These are phyloP conservation scores for Scopulariopsis brevicaulis DNA, from an alignment of 2,329 filamentous ascomycete genomes.

Conservation along the genomic window DNA sequence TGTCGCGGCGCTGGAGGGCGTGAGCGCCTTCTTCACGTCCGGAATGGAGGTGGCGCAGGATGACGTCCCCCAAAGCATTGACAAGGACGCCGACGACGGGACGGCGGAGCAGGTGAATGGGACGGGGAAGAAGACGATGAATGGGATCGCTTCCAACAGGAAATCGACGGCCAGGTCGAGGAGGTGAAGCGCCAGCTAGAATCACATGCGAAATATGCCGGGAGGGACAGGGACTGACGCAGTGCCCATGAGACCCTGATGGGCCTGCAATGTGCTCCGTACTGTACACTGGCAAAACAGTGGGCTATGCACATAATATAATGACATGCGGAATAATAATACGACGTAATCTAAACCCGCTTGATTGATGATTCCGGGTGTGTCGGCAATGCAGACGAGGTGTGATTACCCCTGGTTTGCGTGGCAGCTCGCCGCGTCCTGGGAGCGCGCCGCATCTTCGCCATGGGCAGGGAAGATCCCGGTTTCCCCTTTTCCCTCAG, in stretches of 20 bases:
- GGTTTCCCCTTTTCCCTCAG: background rate
- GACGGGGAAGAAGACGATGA: background rate
- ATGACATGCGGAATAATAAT: background rate
- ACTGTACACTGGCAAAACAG: background rate
- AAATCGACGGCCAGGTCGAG: background rate
- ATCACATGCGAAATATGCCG: too few relatives aligned
- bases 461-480: background rate
- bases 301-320: background rate
- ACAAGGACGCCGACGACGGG: conserved; percentile 12
- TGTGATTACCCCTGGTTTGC: background rate
- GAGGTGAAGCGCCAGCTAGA: background rate
- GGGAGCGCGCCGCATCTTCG: background rate
- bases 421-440: background rate
- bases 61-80: conserved; percentile 1
- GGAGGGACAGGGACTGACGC: too few relatives aligned
- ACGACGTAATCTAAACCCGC: background rate
- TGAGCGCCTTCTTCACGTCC: conserved; percentile 72
- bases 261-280: background rate
- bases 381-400: background rate
- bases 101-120: background rate
- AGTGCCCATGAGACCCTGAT: background rate
- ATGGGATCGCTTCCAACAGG: background rate
- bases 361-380: background rate
- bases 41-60: conserved; percentile 57
- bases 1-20: conserved; percentile 74